Evolutionary conservation across 2,329 filamentous ascomycete genomes (phyloP).

Genomic region (Cercospora citrullina): DNA sequence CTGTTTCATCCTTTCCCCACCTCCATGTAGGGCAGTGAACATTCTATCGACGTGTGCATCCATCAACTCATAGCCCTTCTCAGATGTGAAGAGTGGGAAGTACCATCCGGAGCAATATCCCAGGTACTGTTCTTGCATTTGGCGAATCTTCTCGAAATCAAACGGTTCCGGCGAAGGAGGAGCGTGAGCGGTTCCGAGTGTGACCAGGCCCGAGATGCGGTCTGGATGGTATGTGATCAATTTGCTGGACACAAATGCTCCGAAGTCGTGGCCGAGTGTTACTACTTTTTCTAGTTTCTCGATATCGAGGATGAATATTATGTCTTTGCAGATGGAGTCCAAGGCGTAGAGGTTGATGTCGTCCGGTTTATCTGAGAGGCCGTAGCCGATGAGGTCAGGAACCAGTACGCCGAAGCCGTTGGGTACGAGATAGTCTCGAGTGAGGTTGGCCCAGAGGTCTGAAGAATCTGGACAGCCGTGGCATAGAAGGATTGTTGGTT

Average conservation of each 20-base stretch:
- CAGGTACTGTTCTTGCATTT: slow-evolving; percentile 35
- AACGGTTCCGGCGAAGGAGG: slow-evolving; percentile 40
- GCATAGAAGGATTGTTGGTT: slow-evolving; percentile 43
- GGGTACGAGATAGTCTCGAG: slow-evolving; percentile 42
- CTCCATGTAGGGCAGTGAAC: slow-evolving; percentile 25
- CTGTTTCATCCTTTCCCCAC: slow-evolving; percentile 32
- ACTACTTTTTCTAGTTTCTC: slow-evolving; percentile 41
- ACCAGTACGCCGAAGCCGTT: slow-evolving; percentile 43
- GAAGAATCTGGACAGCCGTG: slow-evolving; percentile 54
- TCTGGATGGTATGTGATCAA: slow-evolving; percentile 46
- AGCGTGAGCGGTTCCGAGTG: slow-evolving; percentile 47
- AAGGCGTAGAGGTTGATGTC: slow-evolving; percentile 40
- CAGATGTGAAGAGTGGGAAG: slow-evolving; percentile 47
- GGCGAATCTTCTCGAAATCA: slow-evolving; percentile 42
- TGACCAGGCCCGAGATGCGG: slow-evolving; percentile 43
- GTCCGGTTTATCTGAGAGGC: slow-evolving; percentile 42
- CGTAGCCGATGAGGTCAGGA: slow-evolving; percentile 42
- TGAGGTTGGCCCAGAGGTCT: slow-evolving; percentile 44
- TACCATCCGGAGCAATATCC: slow-evolving; percentile 46
- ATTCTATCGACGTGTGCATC: slow-evolving; percentile 18
- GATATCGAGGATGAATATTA: slow-evolving; percentile 43
- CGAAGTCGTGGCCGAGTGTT: slow-evolving; percentile 54
- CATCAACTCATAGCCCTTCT: slow-evolving; percentile 43
- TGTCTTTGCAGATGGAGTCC: slow-evolving; percentile 39
- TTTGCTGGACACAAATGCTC: slow-evolving; percentile 44